Conservation (phyloP, 208 protist species). For the Novymonas esmeraldas region DNA sequence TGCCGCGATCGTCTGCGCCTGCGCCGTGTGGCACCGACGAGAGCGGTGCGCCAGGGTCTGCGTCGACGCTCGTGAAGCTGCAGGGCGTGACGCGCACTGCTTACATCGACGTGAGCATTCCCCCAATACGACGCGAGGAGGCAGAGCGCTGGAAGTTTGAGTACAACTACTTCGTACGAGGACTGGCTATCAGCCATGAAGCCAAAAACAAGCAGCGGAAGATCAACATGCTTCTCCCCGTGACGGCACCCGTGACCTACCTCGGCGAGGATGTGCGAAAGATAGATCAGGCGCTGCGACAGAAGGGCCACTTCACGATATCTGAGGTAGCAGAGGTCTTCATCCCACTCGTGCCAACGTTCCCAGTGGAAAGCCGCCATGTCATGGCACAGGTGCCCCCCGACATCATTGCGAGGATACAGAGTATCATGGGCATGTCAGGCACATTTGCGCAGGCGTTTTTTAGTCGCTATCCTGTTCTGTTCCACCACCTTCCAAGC, state of each 20-base stretch:
- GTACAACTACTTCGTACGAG: too few species aligned
- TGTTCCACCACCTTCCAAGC: conserved; percentile 52
- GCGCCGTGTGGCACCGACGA: too few species aligned
- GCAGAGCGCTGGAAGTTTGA: conserved; percentile 64
- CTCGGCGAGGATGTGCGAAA: conserved; percentile 60
- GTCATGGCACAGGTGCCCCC: conserved; percentile 51
- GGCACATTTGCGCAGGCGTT: conserved; percentile 25
- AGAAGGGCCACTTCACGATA: conserved; percentile 67
- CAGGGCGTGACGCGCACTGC: neutral
- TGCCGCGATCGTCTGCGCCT: too few species aligned
- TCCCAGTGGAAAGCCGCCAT: conserved; percentile 69
- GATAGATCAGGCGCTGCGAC: conserved; percentile 61
- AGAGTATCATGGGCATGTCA: conserved; percentile 22
- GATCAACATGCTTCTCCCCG: conserved; percentile 31
- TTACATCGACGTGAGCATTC: conserved; percentile 28
- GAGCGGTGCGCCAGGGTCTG: neutral
- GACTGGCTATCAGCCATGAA: too few species aligned
- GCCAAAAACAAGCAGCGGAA: neutral
- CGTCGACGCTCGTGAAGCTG: neutral
- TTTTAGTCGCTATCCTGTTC: conserved; percentile 78
- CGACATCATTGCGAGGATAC: conserved; percentile 38
- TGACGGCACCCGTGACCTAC: conserved; percentile 45
- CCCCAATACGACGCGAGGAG: conserved; percentile 55
- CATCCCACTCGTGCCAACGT: conserved; percentile 73
- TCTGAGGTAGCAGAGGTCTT: conserved; percentile 81